Conservation (phyloP, 139 green algal genomes). For the Chlamydomonas sp. region DNA sequence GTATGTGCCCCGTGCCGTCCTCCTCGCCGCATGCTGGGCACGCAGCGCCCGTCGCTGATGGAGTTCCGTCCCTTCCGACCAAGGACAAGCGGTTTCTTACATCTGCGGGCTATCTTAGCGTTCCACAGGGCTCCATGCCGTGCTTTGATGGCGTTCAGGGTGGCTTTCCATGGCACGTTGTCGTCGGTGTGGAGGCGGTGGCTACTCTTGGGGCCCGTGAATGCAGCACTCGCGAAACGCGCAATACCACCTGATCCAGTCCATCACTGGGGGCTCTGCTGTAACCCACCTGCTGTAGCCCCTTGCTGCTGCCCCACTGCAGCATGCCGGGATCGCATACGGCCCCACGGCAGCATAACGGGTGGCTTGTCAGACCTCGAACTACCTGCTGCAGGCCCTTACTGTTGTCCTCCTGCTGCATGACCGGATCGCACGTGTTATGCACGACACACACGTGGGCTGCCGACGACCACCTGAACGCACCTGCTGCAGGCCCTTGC, state of each 20-base stretch:
- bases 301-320: neutral
- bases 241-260: neutral
- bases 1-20: too few species aligned
- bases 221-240: neutral
- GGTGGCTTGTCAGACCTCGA: neutral
- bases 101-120: too few species aligned
- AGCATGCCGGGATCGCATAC: neutral
- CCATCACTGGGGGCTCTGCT: neutral
- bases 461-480: neutral
- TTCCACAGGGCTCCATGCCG: too few species aligned
- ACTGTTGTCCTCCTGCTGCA: neutral
- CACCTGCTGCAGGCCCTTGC: slow-evolving; percentile 1
- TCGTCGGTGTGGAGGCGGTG: too few species aligned
- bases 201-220: neutral
- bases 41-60: too few species aligned
- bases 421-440: too few species aligned
- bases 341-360: neutral
- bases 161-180: too few species aligned
- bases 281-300: neutral
- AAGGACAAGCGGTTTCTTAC: too few species aligned
- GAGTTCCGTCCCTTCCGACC: too few species aligned
- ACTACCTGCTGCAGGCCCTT: neutral
- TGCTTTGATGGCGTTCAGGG: too few species aligned
- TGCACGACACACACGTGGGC: too few species aligned
- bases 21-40: too few species aligned